phyloP scores from a whole-genome alignment of 495 filamentous ascomycete genomes.

The Polyplosphaeria fusca region DNA sequence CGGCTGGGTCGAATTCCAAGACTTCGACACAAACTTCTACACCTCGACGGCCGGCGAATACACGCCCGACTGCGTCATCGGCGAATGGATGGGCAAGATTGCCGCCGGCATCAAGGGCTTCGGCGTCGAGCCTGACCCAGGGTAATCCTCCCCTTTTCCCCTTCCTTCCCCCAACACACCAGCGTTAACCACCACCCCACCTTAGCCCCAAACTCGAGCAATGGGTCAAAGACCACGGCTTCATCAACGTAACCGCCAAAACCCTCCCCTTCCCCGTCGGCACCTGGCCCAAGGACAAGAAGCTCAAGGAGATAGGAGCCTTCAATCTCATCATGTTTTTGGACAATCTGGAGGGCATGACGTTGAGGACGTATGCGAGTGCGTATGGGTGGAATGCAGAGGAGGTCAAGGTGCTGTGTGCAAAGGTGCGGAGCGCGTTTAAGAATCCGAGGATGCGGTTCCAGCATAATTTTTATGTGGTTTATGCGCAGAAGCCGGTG shows the following conservation, averaged over 20 bases:
- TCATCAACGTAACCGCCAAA: slow-evolving; percentile 40
- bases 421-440: slow-evolving; percentile 53
- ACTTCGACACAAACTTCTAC: slow-evolving; percentile 42
- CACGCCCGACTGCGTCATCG: slow-evolving; percentile 37
- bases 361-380: slow-evolving; percentile 50
- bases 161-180: background rate
- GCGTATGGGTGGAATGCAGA: slow-evolving; percentile 52
- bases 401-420: slow-evolving; percentile 54
- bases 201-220: slow-evolving; percentile 23
- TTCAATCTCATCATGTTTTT: slow-evolving; percentile 38
- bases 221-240: slow-evolving; percentile 38
- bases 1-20: slow-evolving; percentile 55
- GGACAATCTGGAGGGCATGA: slow-evolving; percentile 47
- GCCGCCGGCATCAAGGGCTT: slow-evolving; percentile 13
- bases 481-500: slow-evolving; percentile 26
- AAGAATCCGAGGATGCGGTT: slow-evolving; percentile 49
- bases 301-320: slow-evolving; percentile 33
- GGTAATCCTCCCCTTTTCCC: too few relatives aligned
- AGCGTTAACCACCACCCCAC: background rate
- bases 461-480: slow-evolving; percentile 29
- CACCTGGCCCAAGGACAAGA: slow-evolving; percentile 37
- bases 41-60: slow-evolving; percentile 48
- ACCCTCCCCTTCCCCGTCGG: slow-evolving; percentile 30
- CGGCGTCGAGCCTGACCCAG: slow-evolving; percentile 29
- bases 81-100: slow-evolving; percentile 35